phyloP scores from a whole-genome alignment of 805 yeast genomes.

The Wickerhamomyces bisporus region DNA sequence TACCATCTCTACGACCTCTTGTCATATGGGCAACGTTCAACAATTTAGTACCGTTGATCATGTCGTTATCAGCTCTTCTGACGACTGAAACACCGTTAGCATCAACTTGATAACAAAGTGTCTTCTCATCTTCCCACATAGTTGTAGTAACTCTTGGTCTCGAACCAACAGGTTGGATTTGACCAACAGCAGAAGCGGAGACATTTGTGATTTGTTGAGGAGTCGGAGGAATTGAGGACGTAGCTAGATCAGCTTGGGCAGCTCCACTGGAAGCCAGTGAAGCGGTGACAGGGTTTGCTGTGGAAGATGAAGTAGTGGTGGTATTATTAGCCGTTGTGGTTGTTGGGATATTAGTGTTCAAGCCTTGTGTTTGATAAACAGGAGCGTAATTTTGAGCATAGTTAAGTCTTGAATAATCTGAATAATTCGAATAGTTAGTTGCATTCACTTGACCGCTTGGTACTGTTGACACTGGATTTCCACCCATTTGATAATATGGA shows the following conservation, averaged over 20 bases:
- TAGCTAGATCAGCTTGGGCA: conserved; percentile 7
- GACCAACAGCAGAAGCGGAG: conserved; percentile 21
- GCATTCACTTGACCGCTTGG: conserved; percentile 5
- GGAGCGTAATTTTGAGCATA: conserved; percentile 21
- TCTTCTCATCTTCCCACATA: conserved; percentile 88
- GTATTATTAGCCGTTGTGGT: conserved; percentile 8
- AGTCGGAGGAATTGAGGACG: conserved; percentile 2
- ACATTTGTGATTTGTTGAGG: conserved; percentile 7
- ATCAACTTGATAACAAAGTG: conserved; percentile 80
- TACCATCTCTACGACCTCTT: conserved; percentile 81
- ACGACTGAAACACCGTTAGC: conserved; percentile 78
- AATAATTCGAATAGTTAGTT: conserved; percentile 17
- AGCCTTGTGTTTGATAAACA: conserved; percentile 17
- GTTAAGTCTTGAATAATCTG: conserved; percentile 20
- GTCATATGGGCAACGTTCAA: conserved; percentile 85
- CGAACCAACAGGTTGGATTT: conserved; percentile 27
- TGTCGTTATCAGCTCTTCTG: conserved; percentile 77
- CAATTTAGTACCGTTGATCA: conserved; percentile 82
- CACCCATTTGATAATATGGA: conserved; percentile 19
- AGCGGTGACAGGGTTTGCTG: conserved; percentile 14
- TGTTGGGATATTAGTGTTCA: conserved; percentile 7
- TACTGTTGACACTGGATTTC: conserved; percentile 4
- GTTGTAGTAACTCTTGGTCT: conserved; percentile 71
- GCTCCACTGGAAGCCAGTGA: conserved; percentile 14
- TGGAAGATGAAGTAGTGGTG: conserved; percentile 1